Conservation (phyloP, 2,329 filamentous ascomycete genomes). For the Lachnellula arida region DNA sequence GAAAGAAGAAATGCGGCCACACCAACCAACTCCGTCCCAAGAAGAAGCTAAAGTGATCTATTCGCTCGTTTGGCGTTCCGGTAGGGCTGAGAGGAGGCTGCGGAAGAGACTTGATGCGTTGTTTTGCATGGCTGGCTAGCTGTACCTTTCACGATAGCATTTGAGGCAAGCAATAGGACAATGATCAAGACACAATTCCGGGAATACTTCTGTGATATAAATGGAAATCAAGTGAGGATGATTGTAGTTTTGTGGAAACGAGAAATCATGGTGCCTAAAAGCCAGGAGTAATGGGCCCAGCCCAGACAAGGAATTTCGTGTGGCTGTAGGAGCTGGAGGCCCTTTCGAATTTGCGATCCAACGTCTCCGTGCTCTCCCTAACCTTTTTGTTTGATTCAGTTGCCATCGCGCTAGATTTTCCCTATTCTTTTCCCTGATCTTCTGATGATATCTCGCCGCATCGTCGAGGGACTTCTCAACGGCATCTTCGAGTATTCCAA, state of each 20-base stretch:
- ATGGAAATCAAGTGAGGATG: background rate
- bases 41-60: constrained; percentile 98
- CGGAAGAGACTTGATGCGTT: constrained; percentile 16
- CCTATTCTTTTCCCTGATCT: background rate
- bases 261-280: too few species aligned
- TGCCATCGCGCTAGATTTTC: background rate
- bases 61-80: constrained; percentile 37
- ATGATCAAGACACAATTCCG: constrained; percentile 8
- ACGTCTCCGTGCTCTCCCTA: too few species aligned
- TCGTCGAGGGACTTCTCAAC: background rate
- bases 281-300: too few species aligned
- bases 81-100: constrained; percentile 14
- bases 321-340: too few species aligned
- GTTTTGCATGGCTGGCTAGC: constrained; percentile 23
- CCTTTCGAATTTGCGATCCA: too few species aligned
- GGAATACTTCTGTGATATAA: background rate
- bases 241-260: too few species aligned
- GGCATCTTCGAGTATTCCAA: background rate
- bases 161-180: constrained; percentile 19
- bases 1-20: constrained; percentile 99
- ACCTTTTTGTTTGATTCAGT: background rate
- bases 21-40: constrained; percentile 99
- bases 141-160: constrained; percentile 26
- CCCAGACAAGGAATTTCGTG: too few species aligned
- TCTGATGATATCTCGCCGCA: background rate